Base-by-base conservation (phyloP, 1,284 basidiomycete genomes). In the Kwoniella shivajii region DNA sequence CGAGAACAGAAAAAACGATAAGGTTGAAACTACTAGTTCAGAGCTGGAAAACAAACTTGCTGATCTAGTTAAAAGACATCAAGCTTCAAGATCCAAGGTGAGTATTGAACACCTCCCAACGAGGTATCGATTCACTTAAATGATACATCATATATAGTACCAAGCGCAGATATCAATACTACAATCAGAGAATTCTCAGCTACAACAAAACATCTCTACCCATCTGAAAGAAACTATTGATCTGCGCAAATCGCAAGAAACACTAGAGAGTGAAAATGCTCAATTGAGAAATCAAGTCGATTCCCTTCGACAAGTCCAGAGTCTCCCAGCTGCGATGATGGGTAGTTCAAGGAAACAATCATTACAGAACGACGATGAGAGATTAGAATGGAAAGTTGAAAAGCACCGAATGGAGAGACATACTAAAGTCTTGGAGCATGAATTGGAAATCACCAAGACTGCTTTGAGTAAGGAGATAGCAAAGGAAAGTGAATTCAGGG, bases 31-130 rank as follows among this genome's bases (percentile, higher is more conserved):
- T 26, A 27, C 36, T 2, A 37, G 34, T 14, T 7, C 41, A 10
- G 57, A 56, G 22, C 33, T 68, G 0, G 64, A 71, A 31, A 52
- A 26, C n/a, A 62, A 58, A 38, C 47, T 72, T 0, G 49, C 57
- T 18, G 63, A 68, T 4, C 52, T 72, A 20, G 50, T 64, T 5
- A 30, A 59, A 9, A 57, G 55, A 20, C 62, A 72, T 49, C 56
- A 58, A 6, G 24, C 48, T 4, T 62, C 62, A 4, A 72, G 69
- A 49, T 51, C 36, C 16, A 67, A 65, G 64, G 69, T 68, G 16
- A 24, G 63, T 46, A 11, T 4, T 51, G 11, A 14, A 27, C 29
- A 37, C 27, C 6, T 30, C 45, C 18, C 18, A 44, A 27, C n/a
- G 11, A 38, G 29, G 14, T 43, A 34, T 13, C 24, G 31, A 14